Base-by-base conservation (phyloP, 2,329 filamentous ascomycete species). In the Hansfordia pulvinata region DNA sequence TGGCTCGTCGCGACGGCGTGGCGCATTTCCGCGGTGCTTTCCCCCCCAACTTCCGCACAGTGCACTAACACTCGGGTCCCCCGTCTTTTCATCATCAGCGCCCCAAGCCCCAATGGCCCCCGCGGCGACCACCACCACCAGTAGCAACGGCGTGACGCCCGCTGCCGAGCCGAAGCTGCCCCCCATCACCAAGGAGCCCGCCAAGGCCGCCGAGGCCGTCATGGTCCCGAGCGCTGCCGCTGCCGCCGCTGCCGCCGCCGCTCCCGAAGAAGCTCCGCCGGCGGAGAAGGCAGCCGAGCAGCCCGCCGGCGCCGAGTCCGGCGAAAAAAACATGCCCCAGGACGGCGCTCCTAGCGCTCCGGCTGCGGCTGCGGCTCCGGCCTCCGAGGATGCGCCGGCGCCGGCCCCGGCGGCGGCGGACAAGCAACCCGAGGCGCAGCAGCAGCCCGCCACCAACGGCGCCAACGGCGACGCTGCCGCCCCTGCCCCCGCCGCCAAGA, bases 161-260 rank as follows among this genome's bases (percentile, higher is more conserved):
- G 19, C n/a, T 7, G 14, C 10, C 11, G 23, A 6, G 9, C 23
- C 23, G 9, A 24, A 24, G 14, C 23, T 24, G 23, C 23, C 23
- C 11, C 23, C 23, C 23, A 24, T 24, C 23, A 24, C 23, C 6
- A 24, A 24, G 12, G 23, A 24, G 13, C n/a, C 23, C 23, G 39
- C 35, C 20, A 33, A 42, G 23, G 29, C 33, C 7, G 41, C 42
- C 19, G 47, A 43, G 28, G 43, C 46, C 3, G 43, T 41, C 6
- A 36, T 41, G 9, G 30, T 47, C 20, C 42, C 48, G 33, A 43
- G 48, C 22, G 35, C 41, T n/a, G 33, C 15, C 9, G 43, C 48
- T 20, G 34, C 40, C 26, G 44, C 42, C 21, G 17, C 36, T 20
- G 33, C 44, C 7, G 18, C 27, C 3, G 19, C 30, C 6, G 36